phyloP scores from a whole-genome alignment of 1,139 yeast genomes.

The Yamadazyma triangularis region DNA sequence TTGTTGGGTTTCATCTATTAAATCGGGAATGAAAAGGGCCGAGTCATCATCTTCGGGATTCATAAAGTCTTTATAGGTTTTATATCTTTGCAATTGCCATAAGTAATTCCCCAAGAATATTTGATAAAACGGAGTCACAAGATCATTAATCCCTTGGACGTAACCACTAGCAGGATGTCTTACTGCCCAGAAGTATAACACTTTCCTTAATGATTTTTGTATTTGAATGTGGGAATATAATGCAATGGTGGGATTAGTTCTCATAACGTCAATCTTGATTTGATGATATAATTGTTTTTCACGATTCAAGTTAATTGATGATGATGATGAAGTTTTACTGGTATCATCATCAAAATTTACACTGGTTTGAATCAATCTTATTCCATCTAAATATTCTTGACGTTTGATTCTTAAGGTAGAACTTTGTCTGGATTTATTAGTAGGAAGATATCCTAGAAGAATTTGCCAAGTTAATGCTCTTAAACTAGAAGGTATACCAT shows the following conservation, averaged over 20 bases:
- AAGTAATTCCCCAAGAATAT: conserved; percentile 74
- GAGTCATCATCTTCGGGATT: conserved; percentile 19
- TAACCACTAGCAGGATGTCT: conserved; percentile 98
- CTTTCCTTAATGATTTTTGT: conserved; percentile 73
- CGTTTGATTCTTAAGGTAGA: conserved; percentile 73
- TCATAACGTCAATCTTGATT: conserved; percentile 88
- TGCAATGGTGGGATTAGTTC: conserved; percentile 84
- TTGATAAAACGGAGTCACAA: conserved; percentile 91
- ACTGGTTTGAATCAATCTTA: conserved; percentile 20
- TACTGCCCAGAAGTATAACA: conserved; percentile 91
- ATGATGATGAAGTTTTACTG: conserved; percentile 8
- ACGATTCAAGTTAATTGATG: conserved; percentile 19
- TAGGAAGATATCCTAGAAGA: conserved; percentile 83
- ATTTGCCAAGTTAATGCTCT: conserved; percentile 90
- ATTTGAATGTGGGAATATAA: conserved; percentile 67
- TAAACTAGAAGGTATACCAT: conserved; percentile 81
- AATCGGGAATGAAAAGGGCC: conserved; percentile 31
- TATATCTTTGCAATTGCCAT: conserved; percentile 36
- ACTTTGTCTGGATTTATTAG: conserved; percentile 72
- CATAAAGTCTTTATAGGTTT: conserved; percentile 11
- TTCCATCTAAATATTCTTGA: conserved; percentile 77
- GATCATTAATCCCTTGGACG: conserved; percentile 97
- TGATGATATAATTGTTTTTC: conserved; percentile 93
- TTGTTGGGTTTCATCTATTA: conserved; percentile 16
- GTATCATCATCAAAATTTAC: conserved; percentile 48